These are phyloP conservation scores for Yamadazyma laniorum DNA, from an alignment of 805 yeast species.

Conservation along the genomic window DNA sequence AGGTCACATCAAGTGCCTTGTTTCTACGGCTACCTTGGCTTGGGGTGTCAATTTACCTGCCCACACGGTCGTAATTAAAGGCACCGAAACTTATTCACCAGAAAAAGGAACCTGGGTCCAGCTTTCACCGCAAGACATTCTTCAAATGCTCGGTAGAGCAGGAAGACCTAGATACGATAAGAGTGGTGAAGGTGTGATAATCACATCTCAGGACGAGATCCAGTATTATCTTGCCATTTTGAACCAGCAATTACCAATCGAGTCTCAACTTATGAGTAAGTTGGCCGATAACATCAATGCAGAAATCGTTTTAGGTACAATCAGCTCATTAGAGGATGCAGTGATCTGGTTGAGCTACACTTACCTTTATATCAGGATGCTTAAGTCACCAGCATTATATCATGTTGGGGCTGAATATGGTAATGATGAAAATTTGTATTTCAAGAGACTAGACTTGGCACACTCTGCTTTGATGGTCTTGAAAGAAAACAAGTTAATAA, in stretches of 20 bases:
- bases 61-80: slow-evolving; percentile 88
- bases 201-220: slow-evolving; percentile 81
- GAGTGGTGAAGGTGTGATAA: slow-evolving; percentile 90
- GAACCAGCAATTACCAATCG: slow-evolving; percentile 89
- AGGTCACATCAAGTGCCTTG: slow-evolving; percentile 78
- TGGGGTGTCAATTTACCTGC: slow-evolving; percentile 98
- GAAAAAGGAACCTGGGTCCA: slow-evolving; percentile 87
- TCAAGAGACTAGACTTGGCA: slow-evolving; percentile 62
- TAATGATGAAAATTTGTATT: slow-evolving; percentile 44
- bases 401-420: slow-evolving; percentile 68
- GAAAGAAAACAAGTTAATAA: slow-evolving; percentile 53
- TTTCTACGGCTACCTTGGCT: slow-evolving; percentile 90
- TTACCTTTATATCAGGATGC: slow-evolving; percentile 77
- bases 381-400: slow-evolving; percentile 67
- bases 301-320: slow-evolving; percentile 74
- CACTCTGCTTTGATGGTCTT: slow-evolving; percentile 74
- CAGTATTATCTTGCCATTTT: slow-evolving; percentile 88
- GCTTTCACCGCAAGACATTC: slow-evolving; percentile 89
- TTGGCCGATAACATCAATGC: slow-evolving; percentile 81
- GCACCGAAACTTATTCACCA: slow-evolving; percentile 92
- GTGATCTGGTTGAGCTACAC: slow-evolving; percentile 77
- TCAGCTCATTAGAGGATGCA: slow-evolving; percentile 62
- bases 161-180: slow-evolving; percentile 95
- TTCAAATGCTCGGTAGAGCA: slow-evolving; percentile 98
- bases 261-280: slow-evolving; percentile 73